Evolutionary conservation across 2,329 filamentous ascomycete species (phyloP).

Genomic region (Cytospora paraplurivora): DNA sequence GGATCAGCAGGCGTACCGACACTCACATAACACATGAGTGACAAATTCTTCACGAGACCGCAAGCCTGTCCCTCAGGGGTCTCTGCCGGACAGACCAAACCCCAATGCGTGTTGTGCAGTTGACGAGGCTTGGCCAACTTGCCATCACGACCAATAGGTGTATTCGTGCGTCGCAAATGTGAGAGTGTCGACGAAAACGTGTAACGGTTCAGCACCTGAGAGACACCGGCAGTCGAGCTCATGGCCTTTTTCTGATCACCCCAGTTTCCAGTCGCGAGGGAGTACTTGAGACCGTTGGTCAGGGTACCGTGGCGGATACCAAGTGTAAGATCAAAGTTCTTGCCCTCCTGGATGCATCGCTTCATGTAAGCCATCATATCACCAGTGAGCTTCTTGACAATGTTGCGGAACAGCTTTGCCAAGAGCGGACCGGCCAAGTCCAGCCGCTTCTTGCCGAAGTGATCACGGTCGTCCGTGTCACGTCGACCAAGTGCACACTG

Average conservation of each 20-base stretch:
- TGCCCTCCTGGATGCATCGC: constrained; percentile 84
- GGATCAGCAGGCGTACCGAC: constrained; percentile 90
- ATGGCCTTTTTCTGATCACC: constrained; percentile 99
- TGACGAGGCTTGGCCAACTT: constrained; percentile 98
- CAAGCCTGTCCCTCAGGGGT: constrained; percentile 98
- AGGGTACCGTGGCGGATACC: constrained; percentile 90
- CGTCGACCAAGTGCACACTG: constrained; percentile 91
- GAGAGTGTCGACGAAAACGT: constrained; percentile 96
- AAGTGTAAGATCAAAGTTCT: constrained; percentile 86
- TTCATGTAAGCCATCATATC: constrained; percentile 91
- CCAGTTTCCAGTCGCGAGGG: constrained; percentile 97
- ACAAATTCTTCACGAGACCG: constrained; percentile 95
- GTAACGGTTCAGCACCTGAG: constrained; percentile 96
- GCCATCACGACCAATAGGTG: constrained; percentile 94
- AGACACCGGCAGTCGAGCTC: constrained; percentile 93
- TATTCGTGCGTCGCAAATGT: constrained; percentile 96
- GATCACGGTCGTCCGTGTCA: constrained; percentile 95
- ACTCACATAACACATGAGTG: constrained; percentile 97
- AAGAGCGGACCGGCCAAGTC: constrained; percentile 93
- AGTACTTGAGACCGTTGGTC: constrained; percentile 94
- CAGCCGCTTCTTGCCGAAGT: constrained; percentile 97
- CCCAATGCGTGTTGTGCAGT: constrained; percentile 98
- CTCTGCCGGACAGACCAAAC: constrained; percentile 93
- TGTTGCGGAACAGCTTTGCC: constrained; percentile 91
- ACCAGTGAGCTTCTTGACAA: constrained; percentile 87